Conservation (phyloP, 192 early-diverging fungal species). For the Phycomyces blakesleeanus region DNA sequence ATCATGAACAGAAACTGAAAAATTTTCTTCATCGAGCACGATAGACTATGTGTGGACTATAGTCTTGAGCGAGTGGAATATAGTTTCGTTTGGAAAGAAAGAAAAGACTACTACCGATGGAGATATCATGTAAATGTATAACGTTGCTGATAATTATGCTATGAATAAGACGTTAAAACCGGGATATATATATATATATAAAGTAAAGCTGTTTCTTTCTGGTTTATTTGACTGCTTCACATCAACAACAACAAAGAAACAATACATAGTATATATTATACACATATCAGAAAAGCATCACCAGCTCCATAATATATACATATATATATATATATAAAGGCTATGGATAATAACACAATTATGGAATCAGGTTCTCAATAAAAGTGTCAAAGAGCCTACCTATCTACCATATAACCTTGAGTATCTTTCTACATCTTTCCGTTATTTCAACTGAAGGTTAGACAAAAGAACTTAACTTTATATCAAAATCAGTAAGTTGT, state of each 20-base stretch:
- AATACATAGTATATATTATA: constrained; percentile 14
- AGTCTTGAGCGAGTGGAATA: constrained; percentile 8
- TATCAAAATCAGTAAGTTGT: constrained; percentile 1
- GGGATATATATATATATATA: constrained; percentile 7
- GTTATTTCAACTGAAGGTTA: not conserved
- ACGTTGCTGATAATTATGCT: constrained; percentile 9
- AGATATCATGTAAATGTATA: constrained; percentile 11
- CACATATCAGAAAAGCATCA: constrained; percentile 10
- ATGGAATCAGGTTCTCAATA: constrained; percentile 6
- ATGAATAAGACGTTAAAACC: constrained; percentile 13
- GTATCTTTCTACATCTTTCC: constrained; percentile 6
- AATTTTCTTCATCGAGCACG: constrained; percentile 1
- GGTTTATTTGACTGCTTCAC: constrained; percentile 9
- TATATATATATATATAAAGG: too few species aligned
- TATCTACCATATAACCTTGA: not conserved
- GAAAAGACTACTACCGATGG: constrained; percentile 12
- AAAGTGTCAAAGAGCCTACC: constrained; percentile 8
- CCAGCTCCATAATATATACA: constrained; percentile 4
- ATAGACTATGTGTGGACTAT: constrained; percentile 9
- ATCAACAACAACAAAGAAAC: constrained; percentile 6
- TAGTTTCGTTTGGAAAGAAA: constrained; percentile 15
- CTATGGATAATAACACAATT: constrained; percentile 12
- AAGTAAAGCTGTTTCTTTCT: constrained; percentile 12
- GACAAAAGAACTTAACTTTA: constrained; percentile 6
- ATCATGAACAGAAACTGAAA: not conserved